Conservation (phyloP, 1,284 basidiomycete species). For the Rhodotorula sp. region DNA sequence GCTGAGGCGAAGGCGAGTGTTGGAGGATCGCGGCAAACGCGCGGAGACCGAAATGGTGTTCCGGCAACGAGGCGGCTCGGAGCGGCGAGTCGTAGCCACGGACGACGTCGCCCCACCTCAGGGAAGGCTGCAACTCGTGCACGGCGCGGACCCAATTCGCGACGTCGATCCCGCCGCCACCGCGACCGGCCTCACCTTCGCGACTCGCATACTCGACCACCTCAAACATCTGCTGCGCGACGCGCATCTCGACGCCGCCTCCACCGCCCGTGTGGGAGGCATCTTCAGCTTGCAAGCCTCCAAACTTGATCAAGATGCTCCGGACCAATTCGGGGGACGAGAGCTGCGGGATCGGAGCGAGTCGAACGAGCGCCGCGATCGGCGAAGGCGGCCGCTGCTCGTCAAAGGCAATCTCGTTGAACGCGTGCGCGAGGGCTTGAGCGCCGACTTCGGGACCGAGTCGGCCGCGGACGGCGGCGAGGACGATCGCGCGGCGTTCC, state of each 20-base stretch:
- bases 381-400: slow-evolving; percentile 8
- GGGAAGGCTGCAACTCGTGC: slow-evolving; percentile 34
- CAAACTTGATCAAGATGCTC: slow-evolving; percentile 67
- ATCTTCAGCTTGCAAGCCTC: slow-evolving; percentile 50
- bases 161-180: slow-evolving; percentile 17
- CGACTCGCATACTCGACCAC: slow-evolving; percentile 32
- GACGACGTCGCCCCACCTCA: slow-evolving; percentile 69
- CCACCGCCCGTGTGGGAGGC: background rate
- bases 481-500: slow-evolving; percentile 44
- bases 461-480: slow-evolving; percentile 44
- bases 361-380: slow-evolving; percentile 31
- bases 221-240: slow-evolving; percentile 33
- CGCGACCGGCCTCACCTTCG: slow-evolving; percentile 25
- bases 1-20: slow-evolving; percentile 52
- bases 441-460: slow-evolving; percentile 45
- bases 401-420: slow-evolving; percentile 43
- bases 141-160: slow-evolving; percentile 26
- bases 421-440: slow-evolving; percentile 44
- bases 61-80: slow-evolving; percentile 63
- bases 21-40: slow-evolving; percentile 71
- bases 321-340: slow-evolving; percentile 60
- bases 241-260: slow-evolving; percentile 19
- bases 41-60: slow-evolving; percentile 65
- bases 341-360: slow-evolving; percentile 37
- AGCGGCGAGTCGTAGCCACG: slow-evolving; percentile 73